Percentiles rank a stretch among this genome's conserved stretches.
Conservation (phyloP, 1,284 basidiomycete genomes). For the Malassezia furfur region DNA sequence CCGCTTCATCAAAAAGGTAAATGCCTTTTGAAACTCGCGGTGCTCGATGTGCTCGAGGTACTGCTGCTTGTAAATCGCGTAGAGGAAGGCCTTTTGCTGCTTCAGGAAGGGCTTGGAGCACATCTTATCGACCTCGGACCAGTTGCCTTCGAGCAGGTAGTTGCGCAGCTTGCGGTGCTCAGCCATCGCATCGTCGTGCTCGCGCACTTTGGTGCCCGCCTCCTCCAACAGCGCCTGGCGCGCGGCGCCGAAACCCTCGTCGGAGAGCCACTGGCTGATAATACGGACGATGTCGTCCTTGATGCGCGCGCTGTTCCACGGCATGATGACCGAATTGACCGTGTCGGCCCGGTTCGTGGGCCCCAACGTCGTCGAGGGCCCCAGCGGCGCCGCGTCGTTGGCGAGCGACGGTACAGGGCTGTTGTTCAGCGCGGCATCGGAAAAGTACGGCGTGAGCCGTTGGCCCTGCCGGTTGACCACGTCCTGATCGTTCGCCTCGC, state of each 20-base stretch:
- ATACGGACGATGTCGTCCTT: conserved; percentile 40
- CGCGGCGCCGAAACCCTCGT: conserved; percentile 48
- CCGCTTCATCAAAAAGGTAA: conserved; percentile 52
- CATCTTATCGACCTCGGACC: conserved; percentile 50
- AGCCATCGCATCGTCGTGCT: conserved; percentile 37
- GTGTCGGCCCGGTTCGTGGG: not conserved
- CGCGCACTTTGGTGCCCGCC: conserved; percentile 40
- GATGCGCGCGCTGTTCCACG: conserved; percentile 29
- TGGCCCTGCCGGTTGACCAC: conserved; percentile 35
- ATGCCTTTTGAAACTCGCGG: conserved; percentile 50
- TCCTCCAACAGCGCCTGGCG: conserved; percentile 49
- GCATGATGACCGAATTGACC: conserved; percentile 29
- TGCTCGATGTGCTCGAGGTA: conserved; percentile 53
- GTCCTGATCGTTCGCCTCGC: conserved; percentile 27
- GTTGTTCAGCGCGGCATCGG: conserved; percentile 11
- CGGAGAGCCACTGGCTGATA: conserved; percentile 51
- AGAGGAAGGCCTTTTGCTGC: conserved; percentile 52
- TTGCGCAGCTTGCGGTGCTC: conserved; percentile 50
- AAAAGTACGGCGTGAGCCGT: conserved; percentile 20
- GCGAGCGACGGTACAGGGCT: conserved; percentile 8
- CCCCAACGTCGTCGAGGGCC: not conserved
- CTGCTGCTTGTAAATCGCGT: conserved; percentile 48
- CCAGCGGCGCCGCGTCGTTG: not conserved
- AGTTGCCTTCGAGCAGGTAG: conserved; percentile 52
- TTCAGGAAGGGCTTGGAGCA: conserved; percentile 48